phyloP scores from a whole-genome alignment of 805 yeast species.

The Saturnispora halmiae region DNA sequence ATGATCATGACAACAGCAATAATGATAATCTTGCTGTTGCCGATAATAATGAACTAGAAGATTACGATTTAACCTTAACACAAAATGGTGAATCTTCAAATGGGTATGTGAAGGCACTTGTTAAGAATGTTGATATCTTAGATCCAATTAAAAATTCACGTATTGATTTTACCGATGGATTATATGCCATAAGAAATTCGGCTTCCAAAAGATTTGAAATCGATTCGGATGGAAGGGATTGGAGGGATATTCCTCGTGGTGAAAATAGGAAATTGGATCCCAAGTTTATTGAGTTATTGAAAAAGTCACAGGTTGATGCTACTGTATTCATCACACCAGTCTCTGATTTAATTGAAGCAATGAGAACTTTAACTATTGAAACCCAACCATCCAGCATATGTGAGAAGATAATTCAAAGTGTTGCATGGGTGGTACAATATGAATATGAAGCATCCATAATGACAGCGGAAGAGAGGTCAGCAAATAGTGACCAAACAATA shows the following conservation, averaged over 20 bases:
- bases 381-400: conserved; percentile 26
- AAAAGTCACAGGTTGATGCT: conserved; percentile 18
- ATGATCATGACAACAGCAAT: conserved; percentile 11
- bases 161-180: conserved; percentile 12
- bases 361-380: conserved; percentile 23
- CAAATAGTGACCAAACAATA: conserved; percentile 23
- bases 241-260: conserved; percentile 66
- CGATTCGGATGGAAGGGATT: conserved; percentile 55
- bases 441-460: conserved; percentile 20
- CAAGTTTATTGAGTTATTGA: conserved; percentile 20
- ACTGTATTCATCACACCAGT: conserved; percentile 23
- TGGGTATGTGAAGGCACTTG: neutral
- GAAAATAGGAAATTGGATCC: conserved; percentile 34
- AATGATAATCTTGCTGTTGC: too few relatives aligned
- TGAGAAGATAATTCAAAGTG: conserved; percentile 36
- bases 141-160: neutral
- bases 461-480: conserved; percentile 17
- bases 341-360: conserved; percentile 18
- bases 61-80: neutral
- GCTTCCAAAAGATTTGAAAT: conserved; percentile 33
- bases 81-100: neutral
- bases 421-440: conserved; percentile 42
- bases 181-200: conserved; percentile 30
- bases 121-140: neutral
- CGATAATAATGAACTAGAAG: neutral